These are phyloP conservation scores for Talaromyces sp. DNA, from an alignment of 2,329 filamentous ascomycete genomes.

Conservation along the genomic window DNA sequence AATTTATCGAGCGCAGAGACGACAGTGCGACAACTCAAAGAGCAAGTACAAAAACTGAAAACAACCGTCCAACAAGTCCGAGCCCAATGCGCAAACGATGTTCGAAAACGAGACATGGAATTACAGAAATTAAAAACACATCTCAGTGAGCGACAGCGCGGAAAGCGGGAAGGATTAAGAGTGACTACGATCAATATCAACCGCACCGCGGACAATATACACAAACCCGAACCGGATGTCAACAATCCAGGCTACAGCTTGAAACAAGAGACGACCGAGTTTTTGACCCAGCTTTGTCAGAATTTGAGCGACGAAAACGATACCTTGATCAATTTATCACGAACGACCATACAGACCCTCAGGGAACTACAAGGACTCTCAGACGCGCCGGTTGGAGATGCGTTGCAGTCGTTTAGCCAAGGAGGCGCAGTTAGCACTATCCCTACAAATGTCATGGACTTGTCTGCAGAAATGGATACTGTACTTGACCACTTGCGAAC, in stretches of 20 bases:
- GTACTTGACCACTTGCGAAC: slow-evolving; percentile 78
- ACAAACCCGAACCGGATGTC: slow-evolving; percentile 42
- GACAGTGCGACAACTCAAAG: slow-evolving; percentile 72
- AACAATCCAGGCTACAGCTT: slow-evolving; percentile 65
- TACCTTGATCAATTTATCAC: slow-evolving; percentile 68
- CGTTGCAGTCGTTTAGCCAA: slow-evolving; percentile 26
- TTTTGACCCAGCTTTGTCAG: slow-evolving; percentile 79
- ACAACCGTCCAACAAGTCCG: slow-evolving; percentile 78
- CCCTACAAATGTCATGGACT: slow-evolving; percentile 63
- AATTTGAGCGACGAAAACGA: slow-evolving; percentile 91
- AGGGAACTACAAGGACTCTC: slow-evolving; percentile 57
- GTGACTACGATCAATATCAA: slow-evolving; percentile 51
- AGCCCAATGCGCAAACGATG: slow-evolving; percentile 82
- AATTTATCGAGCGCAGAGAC: slow-evolving; percentile 73
- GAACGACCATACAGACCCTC: slow-evolving; percentile 68
- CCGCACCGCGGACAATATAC: slow-evolving; percentile 38
- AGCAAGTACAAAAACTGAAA: slow-evolving; percentile 78
- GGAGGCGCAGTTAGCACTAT: slow-evolving; percentile 42
- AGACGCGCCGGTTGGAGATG: slow-evolving; percentile 28
- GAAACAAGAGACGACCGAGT: slow-evolving; percentile 84
- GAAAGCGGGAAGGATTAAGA: slow-evolving; percentile 54
- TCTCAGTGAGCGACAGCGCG: slow-evolving; percentile 66
- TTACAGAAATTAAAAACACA: slow-evolving; percentile 87
- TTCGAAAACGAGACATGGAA: slow-evolving; percentile 85
- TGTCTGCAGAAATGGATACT: slow-evolving; percentile 71